Conservation (phyloP, 768 basidiomycete species). For the Tulasnella sp. region DNA sequence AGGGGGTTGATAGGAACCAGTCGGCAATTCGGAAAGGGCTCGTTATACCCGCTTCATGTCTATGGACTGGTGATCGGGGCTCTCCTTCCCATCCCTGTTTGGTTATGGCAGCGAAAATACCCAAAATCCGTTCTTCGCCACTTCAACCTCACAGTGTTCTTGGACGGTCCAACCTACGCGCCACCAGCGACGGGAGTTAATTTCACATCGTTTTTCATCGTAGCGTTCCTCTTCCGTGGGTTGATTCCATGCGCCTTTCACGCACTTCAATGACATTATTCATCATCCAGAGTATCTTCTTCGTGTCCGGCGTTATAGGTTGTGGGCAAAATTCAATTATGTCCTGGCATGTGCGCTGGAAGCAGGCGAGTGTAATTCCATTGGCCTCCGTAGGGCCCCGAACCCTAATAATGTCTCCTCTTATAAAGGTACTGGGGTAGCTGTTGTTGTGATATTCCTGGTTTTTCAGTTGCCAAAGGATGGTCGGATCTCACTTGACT, state of each 20-base stretch:
- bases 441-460: constrained; percentile 38
- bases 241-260: not conserved
- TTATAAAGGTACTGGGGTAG: constrained; percentile 32
- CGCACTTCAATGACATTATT: not conserved
- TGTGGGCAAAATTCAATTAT: constrained; percentile 49
- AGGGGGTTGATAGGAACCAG: too few relatives aligned
- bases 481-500: constrained; percentile 30
- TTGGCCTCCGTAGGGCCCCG: not conserved
- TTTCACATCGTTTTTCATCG: constrained; percentile 32
- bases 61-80: too few relatives aligned
- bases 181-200: too few relatives aligned
- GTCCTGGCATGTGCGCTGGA: constrained; percentile 39
- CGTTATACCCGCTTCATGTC: too few relatives aligned
- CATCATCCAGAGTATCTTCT: constrained; percentile 33
- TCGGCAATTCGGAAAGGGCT: too few relatives aligned
- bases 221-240: constrained; percentile 41
- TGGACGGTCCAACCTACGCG: too few relatives aligned
- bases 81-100: too few relatives aligned
- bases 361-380: constrained; percentile 30
- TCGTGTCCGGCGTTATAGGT: constrained; percentile 36
- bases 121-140: too few relatives aligned
- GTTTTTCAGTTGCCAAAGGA: constrained; percentile 33
- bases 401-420: not conserved
- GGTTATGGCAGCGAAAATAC: too few relatives aligned
- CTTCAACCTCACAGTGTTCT: too few relatives aligned